Percentiles rank a stretch among this genome's conserved stretches.
Conservation (phyloP, 2,329 filamentous ascomycete genomes). For the Lomentospora prolificans region DNA sequence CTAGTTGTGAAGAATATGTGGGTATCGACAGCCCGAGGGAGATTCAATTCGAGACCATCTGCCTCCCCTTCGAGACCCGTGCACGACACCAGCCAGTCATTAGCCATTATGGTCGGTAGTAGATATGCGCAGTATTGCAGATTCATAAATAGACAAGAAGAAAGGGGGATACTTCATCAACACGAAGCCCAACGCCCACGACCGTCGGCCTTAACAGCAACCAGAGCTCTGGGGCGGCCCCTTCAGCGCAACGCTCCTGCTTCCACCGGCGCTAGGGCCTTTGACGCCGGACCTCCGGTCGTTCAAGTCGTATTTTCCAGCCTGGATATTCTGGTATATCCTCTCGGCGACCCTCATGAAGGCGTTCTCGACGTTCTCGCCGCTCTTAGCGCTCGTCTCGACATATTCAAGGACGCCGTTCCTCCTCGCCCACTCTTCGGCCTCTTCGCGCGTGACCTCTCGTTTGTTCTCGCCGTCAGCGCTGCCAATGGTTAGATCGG, state of each 20-base stretch:
- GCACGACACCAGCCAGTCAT: not conserved
- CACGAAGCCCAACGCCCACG: too few relatives aligned
- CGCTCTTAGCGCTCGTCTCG: slow-evolving; percentile 92
- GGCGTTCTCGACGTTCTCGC: slow-evolving; percentile 85
- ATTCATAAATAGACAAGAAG: not conserved
- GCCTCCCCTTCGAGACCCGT: not conserved
- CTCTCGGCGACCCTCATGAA: slow-evolving; percentile 90
- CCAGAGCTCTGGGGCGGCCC: slow-evolving; percentile 29
- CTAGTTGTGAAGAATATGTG: too few relatives aligned
- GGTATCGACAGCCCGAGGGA: too few relatives aligned
- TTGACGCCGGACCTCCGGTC: slow-evolving; percentile 90
- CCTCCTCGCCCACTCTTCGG: slow-evolving; percentile 74
- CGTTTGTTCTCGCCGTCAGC: slow-evolving; percentile 48
- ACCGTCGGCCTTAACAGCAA: slow-evolving; percentile 47
- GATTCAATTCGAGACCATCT: too few relatives aligned
- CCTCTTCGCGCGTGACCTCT: slow-evolving; percentile 73
- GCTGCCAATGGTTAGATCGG: slow-evolving; percentile 56
- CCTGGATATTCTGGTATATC: slow-evolving; percentile 95
- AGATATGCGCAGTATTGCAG: not conserved
- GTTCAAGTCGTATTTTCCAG: slow-evolving; percentile 87
- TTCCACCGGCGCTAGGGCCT: slow-evolving; percentile 35
- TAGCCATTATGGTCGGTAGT: not conserved
- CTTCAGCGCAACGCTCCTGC: not conserved
- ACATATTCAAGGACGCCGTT: slow-evolving; percentile 91
- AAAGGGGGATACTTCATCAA: not conserved